Evolutionary conservation across 306 rosid genomes (phyloP).

Genomic region (Ceratonia siliqua): DNA sequence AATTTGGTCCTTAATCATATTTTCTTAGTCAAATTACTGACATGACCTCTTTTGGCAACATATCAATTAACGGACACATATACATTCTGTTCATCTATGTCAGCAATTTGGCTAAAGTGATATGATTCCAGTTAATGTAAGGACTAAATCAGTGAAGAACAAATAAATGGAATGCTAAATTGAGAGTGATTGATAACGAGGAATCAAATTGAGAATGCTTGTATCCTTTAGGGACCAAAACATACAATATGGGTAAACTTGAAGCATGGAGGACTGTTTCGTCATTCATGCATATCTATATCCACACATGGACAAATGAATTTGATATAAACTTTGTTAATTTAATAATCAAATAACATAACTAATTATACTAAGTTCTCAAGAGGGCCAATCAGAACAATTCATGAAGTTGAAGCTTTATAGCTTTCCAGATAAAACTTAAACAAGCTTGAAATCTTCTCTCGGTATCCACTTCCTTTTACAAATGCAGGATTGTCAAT

Average conservation of each 20-base stretch:
- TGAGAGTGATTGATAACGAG: too few species aligned
- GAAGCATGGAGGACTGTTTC: neutral
- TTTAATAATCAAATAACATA: neutral
- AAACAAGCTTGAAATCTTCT: neutral
- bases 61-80: too few species aligned
- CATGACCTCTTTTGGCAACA: too few species aligned
- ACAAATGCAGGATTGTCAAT: neutral
- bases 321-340: neutral
- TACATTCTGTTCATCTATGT: too few species aligned
- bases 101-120: too few species aligned
- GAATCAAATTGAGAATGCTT: too few species aligned
- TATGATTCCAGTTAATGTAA: too few species aligned
- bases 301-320: neutral
- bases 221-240: too few species aligned
- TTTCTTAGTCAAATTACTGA: too few species aligned
- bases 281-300: neutral
- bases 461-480: neutral
- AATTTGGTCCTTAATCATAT: too few species aligned
- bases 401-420: slow-evolving; percentile 2
- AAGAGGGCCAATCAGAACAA: slow-evolving; percentile 1
- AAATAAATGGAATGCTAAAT: too few species aligned
- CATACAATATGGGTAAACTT: neutral
- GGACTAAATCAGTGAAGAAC: too few species aligned
- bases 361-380: neutral
- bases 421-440: neutral